phyloP scores from a whole-genome alignment of 495 filamentous ascomycete species.

The Hyphodiscus hymeniophilus region DNA sequence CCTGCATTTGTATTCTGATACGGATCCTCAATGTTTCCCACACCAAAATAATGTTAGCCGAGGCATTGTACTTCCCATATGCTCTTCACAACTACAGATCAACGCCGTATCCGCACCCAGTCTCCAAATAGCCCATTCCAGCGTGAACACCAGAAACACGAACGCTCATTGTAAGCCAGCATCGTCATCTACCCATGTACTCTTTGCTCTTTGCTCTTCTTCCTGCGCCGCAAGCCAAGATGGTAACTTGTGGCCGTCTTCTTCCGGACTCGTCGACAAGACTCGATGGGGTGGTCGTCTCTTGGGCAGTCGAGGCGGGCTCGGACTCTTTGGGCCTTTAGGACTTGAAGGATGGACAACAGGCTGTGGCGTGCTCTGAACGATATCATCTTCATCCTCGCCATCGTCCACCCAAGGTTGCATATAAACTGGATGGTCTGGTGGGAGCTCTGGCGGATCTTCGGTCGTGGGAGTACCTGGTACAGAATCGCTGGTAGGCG shows the following conservation, averaged over 20 bases:
- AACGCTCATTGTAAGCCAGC: constrained; percentile 6
- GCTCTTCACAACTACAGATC: no score
- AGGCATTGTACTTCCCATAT: no score
- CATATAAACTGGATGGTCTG: constrained; percentile 22
- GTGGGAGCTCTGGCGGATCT: constrained; percentile 8
- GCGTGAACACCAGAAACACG: neutral
- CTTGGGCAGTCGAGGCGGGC: constrained; percentile 15
- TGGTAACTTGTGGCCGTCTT: constrained; percentile 19
- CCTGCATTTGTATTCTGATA: no score
- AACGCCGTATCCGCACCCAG: neutral
- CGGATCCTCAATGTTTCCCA: no score
- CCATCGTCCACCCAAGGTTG: constrained; percentile 36
- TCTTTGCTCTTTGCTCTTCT: constrained; percentile 27
- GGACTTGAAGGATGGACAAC: neutral
- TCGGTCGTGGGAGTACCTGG: constrained; percentile 40
- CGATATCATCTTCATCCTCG: constrained; percentile 12
- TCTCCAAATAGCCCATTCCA: neutral
- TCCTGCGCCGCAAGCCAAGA: constrained; percentile 28
- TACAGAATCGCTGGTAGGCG: constrained; percentile 46
- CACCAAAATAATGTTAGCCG: no score
- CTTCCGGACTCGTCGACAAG: constrained; percentile 21
- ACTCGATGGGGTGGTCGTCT: constrained; percentile 15
- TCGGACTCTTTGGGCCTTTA: neutral
- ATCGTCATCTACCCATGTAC: constrained; percentile 25
- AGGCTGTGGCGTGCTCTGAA: neutral